phyloP scores from a whole-genome alignment of 202 grass and related monocot species.

The Sporobolus alterniflorus region DNA sequence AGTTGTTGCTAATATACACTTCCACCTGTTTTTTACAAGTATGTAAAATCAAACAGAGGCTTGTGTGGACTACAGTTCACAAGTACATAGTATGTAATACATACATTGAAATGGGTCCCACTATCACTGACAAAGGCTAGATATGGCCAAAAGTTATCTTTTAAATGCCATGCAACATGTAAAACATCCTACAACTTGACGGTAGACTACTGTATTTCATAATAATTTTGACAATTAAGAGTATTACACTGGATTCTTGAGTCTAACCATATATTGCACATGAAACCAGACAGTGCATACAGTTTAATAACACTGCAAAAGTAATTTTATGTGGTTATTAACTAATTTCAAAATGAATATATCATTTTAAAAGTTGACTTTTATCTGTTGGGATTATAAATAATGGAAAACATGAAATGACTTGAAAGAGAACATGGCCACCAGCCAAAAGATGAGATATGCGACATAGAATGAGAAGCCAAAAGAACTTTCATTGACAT shows the following conservation, averaged over 20 bases:
- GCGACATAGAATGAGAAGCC: neutral
- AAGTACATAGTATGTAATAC: no score
- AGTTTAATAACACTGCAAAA: neutral
- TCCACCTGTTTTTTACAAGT: no score
- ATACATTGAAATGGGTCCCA: no score
- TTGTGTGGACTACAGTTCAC: no score
- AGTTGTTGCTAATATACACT: no score
- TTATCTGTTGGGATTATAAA: neutral
- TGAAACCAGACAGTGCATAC: neutral
- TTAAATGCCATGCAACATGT: slow-evolving; percentile 5
- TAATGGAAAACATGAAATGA: neutral
- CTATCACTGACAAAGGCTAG: no score
- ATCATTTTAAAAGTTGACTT: neutral
- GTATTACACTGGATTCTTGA: neutral
- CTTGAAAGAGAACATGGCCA: neutral
- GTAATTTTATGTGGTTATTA: neutral
- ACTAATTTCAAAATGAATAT: slow-evolving; percentile 13
- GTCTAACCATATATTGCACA: neutral
- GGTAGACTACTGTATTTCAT: neutral
- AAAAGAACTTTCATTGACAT: slow-evolving; percentile 4
- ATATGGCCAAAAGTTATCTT: neutral
- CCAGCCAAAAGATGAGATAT: neutral
- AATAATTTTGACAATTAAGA: neutral
- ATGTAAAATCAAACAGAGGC: no score
- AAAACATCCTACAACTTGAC: slow-evolving; percentile 7